Conservation (phyloP, 73 alveolate genomes). For the Symbiodinium natans region DNA sequence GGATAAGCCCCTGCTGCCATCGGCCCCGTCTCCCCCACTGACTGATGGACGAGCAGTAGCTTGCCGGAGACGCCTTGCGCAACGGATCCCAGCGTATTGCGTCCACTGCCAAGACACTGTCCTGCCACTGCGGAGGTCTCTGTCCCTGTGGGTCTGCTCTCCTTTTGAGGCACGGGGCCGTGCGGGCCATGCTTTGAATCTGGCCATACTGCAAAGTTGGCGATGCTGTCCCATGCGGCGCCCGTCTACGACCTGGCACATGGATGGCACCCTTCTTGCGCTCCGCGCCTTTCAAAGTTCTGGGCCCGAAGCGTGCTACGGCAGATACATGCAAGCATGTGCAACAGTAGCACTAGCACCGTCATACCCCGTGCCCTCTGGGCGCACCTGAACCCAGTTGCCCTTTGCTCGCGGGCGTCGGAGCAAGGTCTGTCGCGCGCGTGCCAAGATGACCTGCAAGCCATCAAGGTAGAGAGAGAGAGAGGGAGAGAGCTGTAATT, state of each 20-base stretch:
- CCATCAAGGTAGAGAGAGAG: neutral
- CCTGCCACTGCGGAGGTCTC: neutral
- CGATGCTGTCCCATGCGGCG: neutral
- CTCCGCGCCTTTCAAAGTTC: neutral
- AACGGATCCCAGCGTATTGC: neutral
- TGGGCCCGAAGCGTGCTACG: neutral
- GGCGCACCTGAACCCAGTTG: conserved; percentile 86
- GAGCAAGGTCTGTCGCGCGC: conserved; percentile 57
- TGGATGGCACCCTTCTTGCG: neutral
- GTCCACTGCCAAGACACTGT: neutral
- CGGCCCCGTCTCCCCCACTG: neutral
- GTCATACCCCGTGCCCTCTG: neutral
- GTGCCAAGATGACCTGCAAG: conserved; percentile 65
- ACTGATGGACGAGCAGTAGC: neutral
- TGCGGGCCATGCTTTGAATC: neutral
- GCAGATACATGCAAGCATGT: neutral
- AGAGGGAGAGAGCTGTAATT: too few species aligned
- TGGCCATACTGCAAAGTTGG: neutral
- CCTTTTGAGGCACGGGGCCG: neutral
- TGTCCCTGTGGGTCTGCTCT: neutral
- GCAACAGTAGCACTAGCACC: neutral
- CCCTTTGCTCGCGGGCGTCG: conserved; percentile 94
- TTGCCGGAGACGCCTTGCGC: too few species aligned
- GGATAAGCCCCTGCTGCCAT: neutral
- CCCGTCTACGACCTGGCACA: neutral